Conservation (phyloP, 345 rosid genomes). For the Arabidopsis arenosa region DNA sequence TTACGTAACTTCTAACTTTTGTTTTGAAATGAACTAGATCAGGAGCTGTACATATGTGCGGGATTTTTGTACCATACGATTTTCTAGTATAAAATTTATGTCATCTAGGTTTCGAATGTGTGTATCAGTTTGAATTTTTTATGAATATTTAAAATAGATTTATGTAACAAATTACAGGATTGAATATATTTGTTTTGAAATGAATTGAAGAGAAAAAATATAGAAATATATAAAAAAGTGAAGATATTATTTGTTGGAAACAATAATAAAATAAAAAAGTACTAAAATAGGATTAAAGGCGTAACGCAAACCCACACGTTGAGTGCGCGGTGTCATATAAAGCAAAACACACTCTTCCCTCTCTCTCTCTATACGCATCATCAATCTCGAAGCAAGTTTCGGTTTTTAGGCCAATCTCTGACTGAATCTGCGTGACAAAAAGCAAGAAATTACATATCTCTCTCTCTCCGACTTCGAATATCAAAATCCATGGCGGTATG, state of each 20-base stretch:
- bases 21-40: too few species aligned
- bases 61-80: too few species aligned
- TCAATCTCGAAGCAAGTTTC: conserved; percentile 34
- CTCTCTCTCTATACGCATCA: conserved; percentile 24
- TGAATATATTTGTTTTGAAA: too few species aligned
- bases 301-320: conserved; percentile 42
- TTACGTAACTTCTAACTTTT: too few species aligned
- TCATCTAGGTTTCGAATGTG: too few species aligned
- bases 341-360: conserved; percentile 15
- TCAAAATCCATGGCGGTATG: conserved; percentile 46
- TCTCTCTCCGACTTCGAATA: conserved; percentile 16
- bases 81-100: too few species aligned
- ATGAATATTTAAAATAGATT: too few species aligned
- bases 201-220: too few species aligned
- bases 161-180: too few species aligned
- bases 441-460: conserved; percentile 7
- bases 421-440: conserved; percentile 28
- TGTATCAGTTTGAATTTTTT: too few species aligned
- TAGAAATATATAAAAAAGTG: neutral
- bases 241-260: neutral
- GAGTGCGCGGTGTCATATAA: conserved; percentile 39
- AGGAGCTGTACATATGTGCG: too few species aligned
- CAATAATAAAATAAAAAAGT: neutral
- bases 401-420: conserved; percentile 23
- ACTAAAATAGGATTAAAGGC: conserved; percentile 29